Evolutionary conservation across 2,329 filamentous ascomycete genomes (phyloP), one percentile per base, ranked within the genome.

Genomic region (Penicillium palitans): DNA sequence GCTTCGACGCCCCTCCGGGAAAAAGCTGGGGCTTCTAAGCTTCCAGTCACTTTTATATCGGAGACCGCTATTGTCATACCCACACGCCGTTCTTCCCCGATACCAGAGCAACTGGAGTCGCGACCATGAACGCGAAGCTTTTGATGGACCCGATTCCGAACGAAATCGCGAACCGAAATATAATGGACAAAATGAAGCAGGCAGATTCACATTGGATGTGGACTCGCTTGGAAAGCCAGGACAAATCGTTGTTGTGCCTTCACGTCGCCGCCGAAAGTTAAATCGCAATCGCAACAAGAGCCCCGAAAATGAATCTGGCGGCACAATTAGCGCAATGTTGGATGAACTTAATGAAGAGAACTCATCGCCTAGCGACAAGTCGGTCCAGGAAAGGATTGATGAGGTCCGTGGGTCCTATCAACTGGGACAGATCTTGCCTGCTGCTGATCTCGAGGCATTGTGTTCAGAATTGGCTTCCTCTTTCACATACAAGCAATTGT

Each of bases 171-270:
- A 49, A 12, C 33, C 27, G n/a, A 55, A 33, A 46, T 9, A 47
- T 44, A 58, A 47, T 29, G n/a, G 37, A 21, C 46, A 58, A 25
- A 27, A 9, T 47, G 31, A 35, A 53, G 39, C 48, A 24, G 57
- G 55, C 35, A 66, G 49, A 49, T 63, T 71, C 4, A 45, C 66
- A 8, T 68, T 77, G 9, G 69, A 68, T 35, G 69, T 76, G 29
- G 62, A 71, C 39, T 59, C 72, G 1, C 61, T 78, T 9, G 76
- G 76, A 29, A 67, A 73, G 49, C 74, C 74, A 1, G 74, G 70
- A 3, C 68, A 77, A 50, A 70, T 78, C 6, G 61, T 78, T 27
- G 66, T 78, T 25, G 65, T 77, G 9, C 64, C 66, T 40, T 57
- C 65, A 50, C 69, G 67, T 31, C 64, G 66, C 29, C 61, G 61